These are phyloP conservation scores for Polyplosphaeria fusca DNA, from an alignment of 495 filamentous ascomycete species.

Conservation along the genomic window DNA sequence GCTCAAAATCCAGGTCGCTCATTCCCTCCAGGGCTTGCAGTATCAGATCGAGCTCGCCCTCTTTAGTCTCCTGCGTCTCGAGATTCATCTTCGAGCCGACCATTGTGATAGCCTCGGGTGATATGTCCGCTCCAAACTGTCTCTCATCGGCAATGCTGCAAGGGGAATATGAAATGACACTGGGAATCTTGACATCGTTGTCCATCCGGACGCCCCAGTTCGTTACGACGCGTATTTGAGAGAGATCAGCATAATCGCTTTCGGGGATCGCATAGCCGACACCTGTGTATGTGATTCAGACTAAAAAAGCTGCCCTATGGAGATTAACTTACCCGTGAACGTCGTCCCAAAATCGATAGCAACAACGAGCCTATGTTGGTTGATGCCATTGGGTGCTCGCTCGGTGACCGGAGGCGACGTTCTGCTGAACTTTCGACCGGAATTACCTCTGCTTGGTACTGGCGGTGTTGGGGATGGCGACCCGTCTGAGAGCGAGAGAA, in stretches of 20 bases:
- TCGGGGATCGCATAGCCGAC: not conserved
- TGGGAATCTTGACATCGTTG: slow-evolving; percentile 19
- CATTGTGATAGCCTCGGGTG: slow-evolving; percentile 13
- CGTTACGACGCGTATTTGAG: not conserved
- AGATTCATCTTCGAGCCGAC: slow-evolving; percentile 21
- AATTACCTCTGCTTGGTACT: too few species aligned
- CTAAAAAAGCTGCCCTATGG: not conserved
- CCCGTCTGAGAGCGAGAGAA: too few species aligned
- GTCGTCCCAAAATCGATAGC: slow-evolving; percentile 27
- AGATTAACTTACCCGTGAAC: slow-evolving; percentile 13
- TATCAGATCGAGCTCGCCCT: slow-evolving; percentile 15
- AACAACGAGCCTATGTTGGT: slow-evolving; percentile 2
- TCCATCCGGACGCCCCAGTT: slow-evolving; percentile 12
- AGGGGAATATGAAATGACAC: slow-evolving; percentile 22
- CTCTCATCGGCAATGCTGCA: not conserved
- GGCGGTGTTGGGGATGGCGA: too few species aligned
- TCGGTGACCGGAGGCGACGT: too few species aligned
- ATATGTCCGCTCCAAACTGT: slow-evolving; percentile 13
- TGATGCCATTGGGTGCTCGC: not conserved
- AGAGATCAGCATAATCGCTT: not conserved
- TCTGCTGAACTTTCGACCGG: too few species aligned
- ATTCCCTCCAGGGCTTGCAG: slow-evolving; percentile 15
- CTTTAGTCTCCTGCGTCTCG: slow-evolving; percentile 6
- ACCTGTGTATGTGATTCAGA: slow-evolving; percentile 6
- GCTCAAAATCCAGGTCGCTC: slow-evolving; percentile 12